Base-by-base conservation (phyloP, 306 rosid species). In the Malus orientalis region DNA sequence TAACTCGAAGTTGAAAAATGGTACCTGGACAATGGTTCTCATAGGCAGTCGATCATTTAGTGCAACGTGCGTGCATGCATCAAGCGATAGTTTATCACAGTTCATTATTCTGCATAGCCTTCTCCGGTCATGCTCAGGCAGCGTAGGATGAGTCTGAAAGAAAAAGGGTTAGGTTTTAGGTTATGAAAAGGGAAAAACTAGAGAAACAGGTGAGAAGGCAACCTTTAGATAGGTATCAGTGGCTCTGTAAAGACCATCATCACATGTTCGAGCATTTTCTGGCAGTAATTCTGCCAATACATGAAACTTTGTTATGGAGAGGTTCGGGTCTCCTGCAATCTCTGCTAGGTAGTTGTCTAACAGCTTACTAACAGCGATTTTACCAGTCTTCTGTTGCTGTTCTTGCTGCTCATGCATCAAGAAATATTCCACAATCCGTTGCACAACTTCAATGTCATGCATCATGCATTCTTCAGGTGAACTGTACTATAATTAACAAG, bases 231-330 rank as follows among this genome's bases (percentile, higher is more conserved):
- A 95, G 81, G 85, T 87, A 81, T 92, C 99, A 44, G 89, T 91
- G 86, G 99, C 99, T 85, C 99, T 88, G 58, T 92, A 92, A n/a
- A 95, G 84, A 62, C 99, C 97, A 20, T 92, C 96, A 63, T 95
- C 90, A 71, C 87, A 86, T 58, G 84, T 67, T 80, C 99, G 84
- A 78, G 91, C 85, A 79, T 88, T 83, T 86, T 87, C 93, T n/a
- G 99, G 95, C 59, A 92, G 83, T 73, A 87, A 71, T 63, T 95
- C 96, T 29, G 98, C 93, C 54, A 92, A 78, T 77, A 87, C 91
- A 82, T 92, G 99, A 86, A 95, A 92, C 83, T 87, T 89, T 71
- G 93, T 83, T 16, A 92, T 69, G 38, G 93, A 84, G 83, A 96
- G 97, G 81, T 92, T 88, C 70, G 97, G 90, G 65, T 95, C 98